Percentiles rank a stretch among this genome's conserved stretches.
These are phyloP conservation scores for Aspergillus incahuasiensis DNA, from an alignment of 495 filamentous ascomycete genomes.

Conservation along the genomic window DNA sequence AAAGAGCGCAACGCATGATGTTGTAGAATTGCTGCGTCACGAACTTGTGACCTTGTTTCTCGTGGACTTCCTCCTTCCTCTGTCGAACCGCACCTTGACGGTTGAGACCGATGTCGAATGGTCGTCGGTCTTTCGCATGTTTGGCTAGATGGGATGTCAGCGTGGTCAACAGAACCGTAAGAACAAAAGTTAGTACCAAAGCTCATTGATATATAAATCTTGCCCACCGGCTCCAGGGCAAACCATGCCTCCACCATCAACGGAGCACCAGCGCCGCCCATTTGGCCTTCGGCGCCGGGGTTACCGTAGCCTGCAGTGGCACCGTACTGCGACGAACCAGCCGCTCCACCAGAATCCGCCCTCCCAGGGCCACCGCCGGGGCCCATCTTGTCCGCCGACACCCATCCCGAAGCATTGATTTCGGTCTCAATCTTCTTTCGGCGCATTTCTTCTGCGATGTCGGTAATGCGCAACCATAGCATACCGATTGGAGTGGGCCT, in stretches of 20 bases:
- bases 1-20: conserved; percentile 99
- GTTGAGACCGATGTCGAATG: conserved; percentile 81
- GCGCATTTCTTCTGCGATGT: conserved; percentile 95
- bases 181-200: conserved; percentile 57
- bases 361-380: conserved; percentile 41
- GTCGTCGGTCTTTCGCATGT: conserved; percentile 61
- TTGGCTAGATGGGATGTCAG: conserved; percentile 53
- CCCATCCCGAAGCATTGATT: conserved; percentile 86
- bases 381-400: conserved; percentile 92
- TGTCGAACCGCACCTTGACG: conserved; percentile 96
- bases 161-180: background rate
- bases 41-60: conserved; percentile 99
- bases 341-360: conserved; percentile 40
- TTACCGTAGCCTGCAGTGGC: conserved; percentile 22
- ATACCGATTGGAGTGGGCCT: conserved; percentile 90
- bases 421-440: conserved; percentile 96
- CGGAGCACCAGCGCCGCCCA: conserved; percentile 29
- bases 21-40: conserved; percentile 98
- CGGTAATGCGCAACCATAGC: conserved; percentile 93
- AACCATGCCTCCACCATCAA: conserved; percentile 93
- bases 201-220: conserved; percentile 80
- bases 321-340: conserved; percentile 29
- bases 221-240: conserved; percentile 87
- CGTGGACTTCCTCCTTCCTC: conserved; percentile 93
- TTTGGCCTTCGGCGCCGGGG: conserved; percentile 16